Evolutionary conservation across 1,284 basidiomycete species (phyloP), one percentile per base, ranked within the genome.

Genomic region (Meripilus lineatus): DNA sequence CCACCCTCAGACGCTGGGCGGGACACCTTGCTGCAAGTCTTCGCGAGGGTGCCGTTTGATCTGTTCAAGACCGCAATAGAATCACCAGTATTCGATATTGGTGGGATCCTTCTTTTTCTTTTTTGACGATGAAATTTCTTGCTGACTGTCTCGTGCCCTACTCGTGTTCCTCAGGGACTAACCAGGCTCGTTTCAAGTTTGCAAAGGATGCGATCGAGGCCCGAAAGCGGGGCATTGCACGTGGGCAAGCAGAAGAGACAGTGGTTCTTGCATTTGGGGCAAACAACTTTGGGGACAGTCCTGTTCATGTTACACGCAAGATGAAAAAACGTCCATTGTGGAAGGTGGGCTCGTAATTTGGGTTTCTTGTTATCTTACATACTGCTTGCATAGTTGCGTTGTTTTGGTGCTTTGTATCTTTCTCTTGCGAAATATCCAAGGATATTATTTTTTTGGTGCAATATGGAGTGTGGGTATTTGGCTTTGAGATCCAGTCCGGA

Each of bases 121-220:
- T 42, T 26, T 23, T 34, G 25, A 8, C n/a, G 28, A 10, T 30
- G 28, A 30, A 30, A n/a, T n/a, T n/a, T n/a, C n/a, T n/a, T n/a
- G n/a, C 14, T 14, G 23, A 7, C 15, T 20, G 37, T 32, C 3
- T 8, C 18, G 4, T 18, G 8, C 10, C 21, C 33, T 5, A 18
- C 26, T 10, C 32, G 13, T 42, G 20, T 21, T 38, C 35, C 42
- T 32, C 55, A 85, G 87, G 84, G 34, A 79, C 85, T 48, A 87
- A 88, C 65, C 89, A 92, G 60, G 77, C 81, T 48, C 81, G 90
- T 40, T 93, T 92, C 69, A 85, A 84, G 57, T 93, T 93, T 64
- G 88, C 89, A 10, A 93, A 93, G 65, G 86, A 89, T 51, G 87
- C 81, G 8, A 86, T 93, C 58, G 85, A 89, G 53, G 58, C 84